phyloP scores from a whole-genome alignment of 352 stramenopile species.

The Globisporangium spiculum region DNA sequence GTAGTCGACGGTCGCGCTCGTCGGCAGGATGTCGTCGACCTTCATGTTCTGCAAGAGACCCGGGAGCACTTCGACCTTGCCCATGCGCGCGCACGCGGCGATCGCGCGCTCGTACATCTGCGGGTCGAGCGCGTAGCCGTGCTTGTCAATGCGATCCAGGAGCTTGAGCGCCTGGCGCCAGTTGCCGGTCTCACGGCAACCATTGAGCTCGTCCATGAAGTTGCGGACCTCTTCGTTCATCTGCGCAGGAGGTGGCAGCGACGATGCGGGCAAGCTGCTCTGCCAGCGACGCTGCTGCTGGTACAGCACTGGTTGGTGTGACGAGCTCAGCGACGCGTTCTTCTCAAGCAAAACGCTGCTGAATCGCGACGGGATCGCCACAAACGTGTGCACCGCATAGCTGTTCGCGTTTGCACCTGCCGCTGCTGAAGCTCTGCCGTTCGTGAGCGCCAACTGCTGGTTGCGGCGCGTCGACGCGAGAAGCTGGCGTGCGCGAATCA shows the following conservation, averaged over 20 bases:
- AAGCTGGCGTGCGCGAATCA: conserved; percentile 27
- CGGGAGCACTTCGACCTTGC: conserved; percentile 74
- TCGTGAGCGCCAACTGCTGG: conserved; percentile 22
- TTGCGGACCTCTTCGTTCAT: conserved; percentile 13
- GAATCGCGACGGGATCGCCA: conserved; percentile 9
- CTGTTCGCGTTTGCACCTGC: conserved; percentile 11
- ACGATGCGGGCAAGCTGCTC: not conserved
- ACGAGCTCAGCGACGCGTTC: not conserved
- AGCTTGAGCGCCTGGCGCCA: conserved; percentile 75
- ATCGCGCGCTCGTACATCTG: conserved; percentile 83
- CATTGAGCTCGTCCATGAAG: conserved; percentile 38
- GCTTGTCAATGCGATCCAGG: conserved; percentile 64
- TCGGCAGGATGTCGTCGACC: conserved; percentile 61
- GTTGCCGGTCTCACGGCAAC: conserved; percentile 59
- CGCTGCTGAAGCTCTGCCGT: not conserved
- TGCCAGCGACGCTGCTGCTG: conserved; percentile 12
- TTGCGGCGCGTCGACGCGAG: conserved; percentile 17
- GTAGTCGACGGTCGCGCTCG: conserved; percentile 69
- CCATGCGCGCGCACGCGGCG: conserved; percentile 71
- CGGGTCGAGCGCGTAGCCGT: conserved; percentile 47
- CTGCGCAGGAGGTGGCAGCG: conserved; percentile 1
- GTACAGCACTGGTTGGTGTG: not conserved
- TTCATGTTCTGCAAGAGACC: conserved; percentile 78
- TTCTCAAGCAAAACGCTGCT: conserved; percentile 8
- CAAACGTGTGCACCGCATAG: conserved; percentile 14